Conservation (phyloP, 192 early-diverging fungal genomes). For the Lobulomyces angularis region DNA sequence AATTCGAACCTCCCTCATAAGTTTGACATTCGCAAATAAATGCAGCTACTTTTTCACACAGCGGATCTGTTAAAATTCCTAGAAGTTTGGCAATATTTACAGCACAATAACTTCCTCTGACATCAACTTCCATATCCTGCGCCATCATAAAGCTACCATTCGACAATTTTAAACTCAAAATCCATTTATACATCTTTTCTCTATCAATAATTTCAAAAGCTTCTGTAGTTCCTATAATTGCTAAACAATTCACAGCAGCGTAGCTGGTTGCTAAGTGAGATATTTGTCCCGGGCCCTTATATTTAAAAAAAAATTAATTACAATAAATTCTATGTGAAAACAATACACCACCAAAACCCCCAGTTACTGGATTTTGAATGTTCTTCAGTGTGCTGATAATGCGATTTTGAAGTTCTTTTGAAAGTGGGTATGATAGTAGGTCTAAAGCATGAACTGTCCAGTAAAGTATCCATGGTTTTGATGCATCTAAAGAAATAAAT, state of each 20-base stretch:
- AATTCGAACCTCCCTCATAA: no score
- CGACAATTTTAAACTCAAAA: conserved; percentile 66
- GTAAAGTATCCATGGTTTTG: conserved; percentile 80
- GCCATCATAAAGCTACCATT: conserved; percentile 89
- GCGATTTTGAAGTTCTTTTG: conserved; percentile 29
- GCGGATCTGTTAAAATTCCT: conserved; percentile 70
- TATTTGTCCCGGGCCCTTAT: conserved; percentile 65
- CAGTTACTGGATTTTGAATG: conserved; percentile 17
- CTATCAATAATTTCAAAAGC: conserved; percentile 55
- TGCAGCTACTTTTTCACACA: conserved; percentile 45
- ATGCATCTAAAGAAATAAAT: conserved; percentile 65
- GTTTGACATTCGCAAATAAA: no score
- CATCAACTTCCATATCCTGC: conserved; percentile 84
- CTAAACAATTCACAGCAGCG: conserved; percentile 73
- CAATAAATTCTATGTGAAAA: not conserved
- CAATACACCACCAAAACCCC: not conserved
- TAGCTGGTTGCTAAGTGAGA: conserved; percentile 82
- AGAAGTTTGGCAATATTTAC: conserved; percentile 64
- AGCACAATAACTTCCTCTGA: conserved; percentile 80
- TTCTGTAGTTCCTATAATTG: conserved; percentile 61
- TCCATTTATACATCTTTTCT: conserved; percentile 52
- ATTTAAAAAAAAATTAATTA: conserved; percentile 41
- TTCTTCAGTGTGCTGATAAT: no score
- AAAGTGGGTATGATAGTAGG: conserved; percentile 50
- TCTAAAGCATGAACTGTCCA: conserved; percentile 82